Percentiles rank a stretch among this genome's conserved stretches.
These are phyloP conservation scores for Cryomyces antarcticus DNA, from an alignment of 495 filamentous ascomycete species.

Conservation along the genomic window DNA sequence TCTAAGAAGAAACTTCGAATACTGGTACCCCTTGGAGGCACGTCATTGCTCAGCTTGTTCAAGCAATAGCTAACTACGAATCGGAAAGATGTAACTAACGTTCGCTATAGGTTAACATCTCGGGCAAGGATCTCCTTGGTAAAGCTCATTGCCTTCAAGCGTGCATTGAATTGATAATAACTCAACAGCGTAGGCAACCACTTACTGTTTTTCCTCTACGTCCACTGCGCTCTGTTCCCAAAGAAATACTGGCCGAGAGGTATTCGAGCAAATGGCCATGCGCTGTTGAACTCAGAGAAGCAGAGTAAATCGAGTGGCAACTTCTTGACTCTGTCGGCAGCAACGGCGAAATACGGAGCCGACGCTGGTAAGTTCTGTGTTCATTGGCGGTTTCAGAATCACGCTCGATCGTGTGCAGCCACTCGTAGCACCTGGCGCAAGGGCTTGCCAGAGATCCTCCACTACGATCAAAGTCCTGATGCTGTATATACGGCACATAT, in stretches of 20 bases:
- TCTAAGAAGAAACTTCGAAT: conserved; percentile 81
- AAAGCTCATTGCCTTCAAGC: conserved; percentile 19
- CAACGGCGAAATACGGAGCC: conserved; percentile 80
- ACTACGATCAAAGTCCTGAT: no score
- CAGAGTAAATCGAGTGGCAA: conserved; percentile 94
- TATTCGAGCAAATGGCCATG: conserved; percentile 75
- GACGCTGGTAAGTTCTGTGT: conserved; percentile 32
- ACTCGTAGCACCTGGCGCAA: no score
- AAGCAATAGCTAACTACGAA: conserved; percentile 24
- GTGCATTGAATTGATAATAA: no score
- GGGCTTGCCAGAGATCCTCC: no score
- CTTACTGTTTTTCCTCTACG: conserved; percentile 91
- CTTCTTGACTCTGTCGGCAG: conserved; percentile 78
- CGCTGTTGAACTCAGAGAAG: conserved; percentile 88
- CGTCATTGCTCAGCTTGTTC: conserved; percentile 36
- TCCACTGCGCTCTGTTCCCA: conserved; percentile 77
- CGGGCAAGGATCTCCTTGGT: conserved; percentile 66
- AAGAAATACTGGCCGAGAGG: conserved; percentile 68
- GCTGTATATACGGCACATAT: no score
- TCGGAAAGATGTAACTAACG: not conserved
- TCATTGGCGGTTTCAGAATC: no score
- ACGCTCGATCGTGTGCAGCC: no score
- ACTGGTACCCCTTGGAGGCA: conserved; percentile 81
- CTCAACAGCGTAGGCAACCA: conserved; percentile 20
- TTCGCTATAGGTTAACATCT: no score